These are phyloP conservation scores for Musa acuminata DNA, from an alignment of 176 grass and related monocot genomes.

Conservation along the genomic window DNA sequence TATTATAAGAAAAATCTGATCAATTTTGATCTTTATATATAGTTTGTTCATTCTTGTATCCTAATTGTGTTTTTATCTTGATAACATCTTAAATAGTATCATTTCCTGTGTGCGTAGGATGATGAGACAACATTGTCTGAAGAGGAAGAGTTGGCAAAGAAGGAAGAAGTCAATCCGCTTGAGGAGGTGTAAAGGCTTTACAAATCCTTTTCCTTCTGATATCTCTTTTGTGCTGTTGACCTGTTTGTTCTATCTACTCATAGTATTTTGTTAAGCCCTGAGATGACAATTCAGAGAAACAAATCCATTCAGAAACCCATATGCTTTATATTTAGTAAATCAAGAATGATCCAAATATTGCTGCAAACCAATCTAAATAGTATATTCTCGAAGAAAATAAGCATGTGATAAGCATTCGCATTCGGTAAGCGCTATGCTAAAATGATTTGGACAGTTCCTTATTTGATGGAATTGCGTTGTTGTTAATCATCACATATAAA, in stretches of 20 bases:
- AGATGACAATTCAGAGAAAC: not conserved
- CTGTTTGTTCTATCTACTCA: not conserved
- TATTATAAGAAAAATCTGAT: not conserved
- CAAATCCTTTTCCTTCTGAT: not conserved
- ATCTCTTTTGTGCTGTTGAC: not conserved
- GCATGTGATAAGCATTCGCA: no score
- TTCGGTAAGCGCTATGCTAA: no score
- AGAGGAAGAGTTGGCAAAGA: constrained; percentile 92
- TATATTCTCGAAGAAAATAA: no score
- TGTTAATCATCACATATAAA: no score
- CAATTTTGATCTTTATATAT: not conserved
- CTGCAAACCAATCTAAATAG: no score
- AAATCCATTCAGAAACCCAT: no score
- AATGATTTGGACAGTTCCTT: no score
- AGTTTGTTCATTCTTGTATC: not conserved
- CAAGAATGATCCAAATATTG: no score
- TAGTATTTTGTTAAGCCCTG: not conserved
- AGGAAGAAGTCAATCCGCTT: constrained; percentile 43
- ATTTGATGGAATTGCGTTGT: no score
- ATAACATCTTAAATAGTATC: not conserved
- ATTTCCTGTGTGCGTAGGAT: constrained; percentile 46
- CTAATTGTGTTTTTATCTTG: no score
- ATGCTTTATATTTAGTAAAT: no score
- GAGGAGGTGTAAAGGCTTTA: constrained; percentile 44
- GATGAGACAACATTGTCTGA: constrained; percentile 90